Conservation (phyloP, 192 early-diverging fungal species). For the Paraglomus brasilianum region DNA sequence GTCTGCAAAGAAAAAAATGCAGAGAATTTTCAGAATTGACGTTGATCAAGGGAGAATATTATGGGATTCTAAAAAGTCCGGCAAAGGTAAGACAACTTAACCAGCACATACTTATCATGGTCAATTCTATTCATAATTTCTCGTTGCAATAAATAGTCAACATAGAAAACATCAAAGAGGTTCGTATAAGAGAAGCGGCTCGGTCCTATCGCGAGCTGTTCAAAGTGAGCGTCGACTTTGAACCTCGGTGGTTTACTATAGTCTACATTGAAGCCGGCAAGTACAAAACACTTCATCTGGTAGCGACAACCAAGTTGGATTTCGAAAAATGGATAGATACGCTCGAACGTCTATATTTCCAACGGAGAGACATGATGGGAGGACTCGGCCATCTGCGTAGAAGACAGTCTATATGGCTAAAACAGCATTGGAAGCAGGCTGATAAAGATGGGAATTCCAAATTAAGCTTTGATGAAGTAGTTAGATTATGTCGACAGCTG, state of each 20-base stretch:
- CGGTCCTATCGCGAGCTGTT: conserved; percentile 42
- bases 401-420: conserved; percentile 42
- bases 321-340: conserved; percentile 44
- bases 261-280: conserved; percentile 43
- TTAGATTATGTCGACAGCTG: conserved; percentile 49
- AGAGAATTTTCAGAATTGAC: conserved; percentile 42
- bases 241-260: conserved; percentile 46
- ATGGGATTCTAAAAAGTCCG: conserved; percentile 49
- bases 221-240: conserved; percentile 36
- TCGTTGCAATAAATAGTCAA: conserved; percentile 35
- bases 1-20: conserved; percentile 43
- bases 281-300: conserved; percentile 46
- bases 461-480: conserved; percentile 42
- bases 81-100: conserved; percentile 36
- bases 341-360: conserved; percentile 40
- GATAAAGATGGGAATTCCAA: conserved; percentile 45
- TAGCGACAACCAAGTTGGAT: conserved; percentile 38
- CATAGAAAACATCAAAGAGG: conserved; percentile 49
- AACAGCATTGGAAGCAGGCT: conserved; percentile 48
- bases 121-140: neutral
- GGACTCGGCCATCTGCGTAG: conserved; percentile 41
- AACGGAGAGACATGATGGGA: conserved; percentile 39
- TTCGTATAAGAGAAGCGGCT: conserved; percentile 42
- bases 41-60: conserved; percentile 43
- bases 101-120: neutral